Percentiles rank a stretch among this genome's conserved stretches.
phyloP scores from a whole-genome alignment of 2,329 filamentous ascomycete genomes.

The Teratosphaeria epicoccoides region DNA sequence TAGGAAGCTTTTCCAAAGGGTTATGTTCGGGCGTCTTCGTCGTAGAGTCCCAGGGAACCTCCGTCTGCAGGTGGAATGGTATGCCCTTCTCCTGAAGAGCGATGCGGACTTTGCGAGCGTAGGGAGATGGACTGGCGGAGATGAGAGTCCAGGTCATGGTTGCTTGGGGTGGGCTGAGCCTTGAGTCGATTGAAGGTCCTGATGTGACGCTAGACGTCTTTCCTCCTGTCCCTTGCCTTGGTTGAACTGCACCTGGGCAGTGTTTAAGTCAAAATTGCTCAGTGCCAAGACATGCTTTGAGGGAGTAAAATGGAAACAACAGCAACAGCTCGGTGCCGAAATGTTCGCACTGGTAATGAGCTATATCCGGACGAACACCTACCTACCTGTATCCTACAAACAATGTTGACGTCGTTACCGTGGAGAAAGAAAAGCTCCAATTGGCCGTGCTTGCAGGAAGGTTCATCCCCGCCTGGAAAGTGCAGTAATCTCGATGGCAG shows the following conservation, averaged over 20 bases:
- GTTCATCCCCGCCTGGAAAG: neutral
- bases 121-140: constrained; percentile 24
- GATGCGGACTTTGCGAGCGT: constrained; percentile 34
- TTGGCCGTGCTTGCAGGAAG: neutral
- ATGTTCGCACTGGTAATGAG: no score
- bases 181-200: no score
- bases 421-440: neutral
- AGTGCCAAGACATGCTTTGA: no score
- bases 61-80: constrained; percentile 31
- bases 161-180: no score
- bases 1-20: constrained; percentile 31
- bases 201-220: no score
- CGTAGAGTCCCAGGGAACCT: constrained; percentile 33
- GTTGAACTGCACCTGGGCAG: no score
- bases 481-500: neutral
- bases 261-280: no score
- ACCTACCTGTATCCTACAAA: neutral
- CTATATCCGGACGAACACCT: neutral
- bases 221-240: no score
- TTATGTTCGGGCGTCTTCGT: constrained; percentile 31
- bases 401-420: neutral
- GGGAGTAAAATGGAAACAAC: no score
- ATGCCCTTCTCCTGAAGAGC: constrained; percentile 30
- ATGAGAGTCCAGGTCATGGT: neutral
- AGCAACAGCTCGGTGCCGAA: no score